A percentile compares a stretch with the other conserved stretches of the same genome.
Evolutionary conservation across 306 rosid species (phyloP).

Genomic region (Corylus avellana): DNA sequence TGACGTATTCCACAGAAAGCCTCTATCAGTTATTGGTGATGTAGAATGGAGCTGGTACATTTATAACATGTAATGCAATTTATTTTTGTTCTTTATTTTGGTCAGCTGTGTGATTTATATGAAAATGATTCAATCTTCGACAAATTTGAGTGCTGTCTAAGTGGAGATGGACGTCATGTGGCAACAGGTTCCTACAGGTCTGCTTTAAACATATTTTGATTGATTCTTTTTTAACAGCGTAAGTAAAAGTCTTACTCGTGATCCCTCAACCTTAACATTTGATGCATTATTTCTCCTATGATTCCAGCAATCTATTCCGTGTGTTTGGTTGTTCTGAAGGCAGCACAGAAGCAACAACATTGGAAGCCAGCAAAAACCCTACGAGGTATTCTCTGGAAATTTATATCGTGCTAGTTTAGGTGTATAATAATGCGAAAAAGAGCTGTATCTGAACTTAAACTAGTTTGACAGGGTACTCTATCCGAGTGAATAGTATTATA

Average conservation of each 20-base stretch:
- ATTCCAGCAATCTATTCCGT: slow-evolving; percentile 88
- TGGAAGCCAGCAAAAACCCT: slow-evolving; percentile 99
- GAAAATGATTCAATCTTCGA: slow-evolving; percentile 96
- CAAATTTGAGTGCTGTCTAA: slow-evolving; percentile 95
- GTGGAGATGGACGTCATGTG: slow-evolving; percentile 84
- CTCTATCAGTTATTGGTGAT: not conserved
- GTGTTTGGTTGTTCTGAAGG: slow-evolving; percentile 88
- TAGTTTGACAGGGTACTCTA: not conserved
- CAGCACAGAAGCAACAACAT: slow-evolving; percentile 76
- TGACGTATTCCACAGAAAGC: slow-evolving; percentile 28
- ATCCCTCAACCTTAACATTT: not conserved
- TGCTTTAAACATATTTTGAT: slow-evolving; percentile 1
- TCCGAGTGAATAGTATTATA: not conserved
- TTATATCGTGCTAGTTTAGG: not conserved
- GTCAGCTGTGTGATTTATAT: slow-evolving; percentile 88
- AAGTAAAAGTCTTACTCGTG: not conserved
- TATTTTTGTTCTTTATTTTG: slow-evolving; percentile 26
- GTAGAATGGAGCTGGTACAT: not conserved
- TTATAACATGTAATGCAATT: not conserved
- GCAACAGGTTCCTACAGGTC: slow-evolving; percentile 99
- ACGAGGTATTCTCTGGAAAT: slow-evolving; percentile 65
- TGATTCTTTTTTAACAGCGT: not conserved
- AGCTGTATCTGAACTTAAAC: not conserved
- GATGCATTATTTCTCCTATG: slow-evolving; percentile 25
- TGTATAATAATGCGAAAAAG: not conserved